Conservation (phyloP, 177 flowering plant species). For the Vitis hybrid region DNA sequence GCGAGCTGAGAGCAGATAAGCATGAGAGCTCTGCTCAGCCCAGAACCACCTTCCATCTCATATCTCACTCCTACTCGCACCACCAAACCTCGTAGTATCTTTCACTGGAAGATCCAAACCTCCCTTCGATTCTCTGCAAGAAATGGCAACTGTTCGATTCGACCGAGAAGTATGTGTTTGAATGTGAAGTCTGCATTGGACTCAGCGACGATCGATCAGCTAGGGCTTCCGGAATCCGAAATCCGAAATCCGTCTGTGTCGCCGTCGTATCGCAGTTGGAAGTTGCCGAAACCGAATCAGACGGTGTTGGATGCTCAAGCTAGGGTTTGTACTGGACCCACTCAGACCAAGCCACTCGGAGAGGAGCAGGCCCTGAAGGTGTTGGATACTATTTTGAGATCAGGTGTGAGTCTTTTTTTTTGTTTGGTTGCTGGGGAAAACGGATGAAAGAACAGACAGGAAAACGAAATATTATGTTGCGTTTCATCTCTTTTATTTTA, state of each 20-base stretch:
- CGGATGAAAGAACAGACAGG: not conserved
- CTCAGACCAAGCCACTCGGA: slow-evolving; percentile 77
- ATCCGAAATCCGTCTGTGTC: slow-evolving; percentile 66
- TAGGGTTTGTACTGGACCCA: slow-evolving; percentile 96
- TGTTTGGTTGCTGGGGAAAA: slow-evolving; percentile 2
- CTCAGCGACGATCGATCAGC: slow-evolving; percentile 40
- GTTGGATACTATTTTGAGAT: slow-evolving; percentile 79
- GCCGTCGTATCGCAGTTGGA: slow-evolving; percentile 57
- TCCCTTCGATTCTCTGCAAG: slow-evolving; percentile 4
- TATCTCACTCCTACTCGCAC: slow-evolving; percentile 17
- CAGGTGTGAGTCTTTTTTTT: slow-evolving; percentile 46
- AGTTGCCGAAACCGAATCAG: slow-evolving; percentile 70
- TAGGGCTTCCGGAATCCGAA: slow-evolving; percentile 46
- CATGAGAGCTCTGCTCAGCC: slow-evolving; percentile 45
- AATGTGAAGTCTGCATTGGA: slow-evolving; percentile 38
- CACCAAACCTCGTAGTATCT: not conserved
- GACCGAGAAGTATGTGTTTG: slow-evolving; percentile 5
- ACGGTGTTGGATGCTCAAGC: slow-evolving; percentile 91
- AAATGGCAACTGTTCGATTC: slow-evolving; percentile 6
- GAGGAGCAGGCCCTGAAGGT: slow-evolving; percentile 90
- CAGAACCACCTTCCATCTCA: slow-evolving; percentile 20
- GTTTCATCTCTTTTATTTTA: not conserved
- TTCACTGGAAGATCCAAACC: slow-evolving; percentile 5
- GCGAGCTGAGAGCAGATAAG: too few species aligned
- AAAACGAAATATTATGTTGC: not conserved